Base-by-base conservation (phyloP, 2,329 filamentous ascomycete genomes). In the Colletotrichum liriopes region DNA sequence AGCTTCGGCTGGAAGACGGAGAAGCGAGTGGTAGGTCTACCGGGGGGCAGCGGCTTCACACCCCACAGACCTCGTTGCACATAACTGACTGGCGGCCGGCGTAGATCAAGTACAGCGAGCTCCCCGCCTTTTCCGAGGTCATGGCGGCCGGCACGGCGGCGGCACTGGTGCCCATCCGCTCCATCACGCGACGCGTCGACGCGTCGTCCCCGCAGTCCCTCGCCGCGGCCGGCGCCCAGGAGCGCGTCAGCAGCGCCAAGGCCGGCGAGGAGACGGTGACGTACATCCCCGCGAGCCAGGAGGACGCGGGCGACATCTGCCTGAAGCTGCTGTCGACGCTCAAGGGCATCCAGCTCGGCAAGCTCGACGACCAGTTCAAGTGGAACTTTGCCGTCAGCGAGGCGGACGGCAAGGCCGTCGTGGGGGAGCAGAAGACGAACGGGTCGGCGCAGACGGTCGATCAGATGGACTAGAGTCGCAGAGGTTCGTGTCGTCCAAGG, bases 141-240 rank as follows among this genome's bases (percentile, higher is more conserved):
- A 91, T 98, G 83, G 96, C 96, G 5, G 95, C 95, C 3, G 96
- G 96, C 1, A 98, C 96, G 0, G 96, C 96, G 0, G 96, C 95
- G 0, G 94, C 94, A 0, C 87, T 99, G 65, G 95, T 98, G 3
- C 96, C 96, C 1, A 96, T 98, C 82, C 93, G 93, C 73, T 96
- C 93, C 76, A 97, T 98, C 81, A 96, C 94, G 3, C 91, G 95
- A 77, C 89, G 86, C 54, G 74, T 84, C 56, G 75, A 79, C 62
- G 76, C 83, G 0, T 78, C 81, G 5, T 82, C 84, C 18, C 75
- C 83, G 16, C 80, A 82, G 49, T 85, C 84, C 23, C 82, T 84
- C 58, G 77, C 81, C n/a, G 74, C 75, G 14, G 72, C 78, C 11
- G 78, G 81, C 68, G 72, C 78, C 47, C 81, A 85, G 70, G 63